phyloP scores from a whole-genome alignment of 768 basidiomycete genomes.

The Trichaptum fuscoviolaceum region DNA sequence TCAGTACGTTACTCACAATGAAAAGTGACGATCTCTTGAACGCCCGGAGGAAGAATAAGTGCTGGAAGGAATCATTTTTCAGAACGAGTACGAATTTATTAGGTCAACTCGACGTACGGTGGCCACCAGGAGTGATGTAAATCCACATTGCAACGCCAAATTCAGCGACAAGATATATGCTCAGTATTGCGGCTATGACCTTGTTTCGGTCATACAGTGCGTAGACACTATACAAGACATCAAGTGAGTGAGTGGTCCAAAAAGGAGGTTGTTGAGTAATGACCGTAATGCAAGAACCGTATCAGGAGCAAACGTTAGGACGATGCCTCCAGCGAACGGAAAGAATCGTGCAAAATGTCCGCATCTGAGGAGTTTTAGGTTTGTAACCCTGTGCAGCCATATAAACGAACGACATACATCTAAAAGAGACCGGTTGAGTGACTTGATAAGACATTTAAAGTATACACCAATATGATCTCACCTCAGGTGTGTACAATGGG shows the following conservation, averaged over 20 bases:
- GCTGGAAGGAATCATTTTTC: neutral
- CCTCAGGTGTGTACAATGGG: slow-evolving; percentile 2
- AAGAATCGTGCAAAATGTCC: neutral
- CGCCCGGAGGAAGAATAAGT: neutral
- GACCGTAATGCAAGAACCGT: neutral
- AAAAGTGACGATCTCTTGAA: neutral
- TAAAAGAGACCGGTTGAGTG: no score
- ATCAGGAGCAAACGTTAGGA: neutral
- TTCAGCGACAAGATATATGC: slow-evolving; percentile 3
- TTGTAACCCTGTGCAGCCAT: neutral
- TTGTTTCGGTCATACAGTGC: slow-evolving; percentile 1
- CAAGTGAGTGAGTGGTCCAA: neutral
- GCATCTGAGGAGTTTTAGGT: neutral
- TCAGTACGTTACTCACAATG: neutral
- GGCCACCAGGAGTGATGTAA: neutral
- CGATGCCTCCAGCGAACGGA: neutral
- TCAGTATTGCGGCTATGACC: neutral
- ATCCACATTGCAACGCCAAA: neutral
- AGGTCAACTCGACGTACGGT: neutral
- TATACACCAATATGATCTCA: neutral
- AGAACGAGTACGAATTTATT: neutral
- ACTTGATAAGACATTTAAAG: no score
- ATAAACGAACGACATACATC: neutral
- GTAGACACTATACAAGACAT: neutral
- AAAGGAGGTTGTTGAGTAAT: neutral